Evolutionary conservation across 139 green algal genomes (phyloP), one percentile per base, ranked within the genome.

Genomic region (Volvox reticuliferus): DNA sequence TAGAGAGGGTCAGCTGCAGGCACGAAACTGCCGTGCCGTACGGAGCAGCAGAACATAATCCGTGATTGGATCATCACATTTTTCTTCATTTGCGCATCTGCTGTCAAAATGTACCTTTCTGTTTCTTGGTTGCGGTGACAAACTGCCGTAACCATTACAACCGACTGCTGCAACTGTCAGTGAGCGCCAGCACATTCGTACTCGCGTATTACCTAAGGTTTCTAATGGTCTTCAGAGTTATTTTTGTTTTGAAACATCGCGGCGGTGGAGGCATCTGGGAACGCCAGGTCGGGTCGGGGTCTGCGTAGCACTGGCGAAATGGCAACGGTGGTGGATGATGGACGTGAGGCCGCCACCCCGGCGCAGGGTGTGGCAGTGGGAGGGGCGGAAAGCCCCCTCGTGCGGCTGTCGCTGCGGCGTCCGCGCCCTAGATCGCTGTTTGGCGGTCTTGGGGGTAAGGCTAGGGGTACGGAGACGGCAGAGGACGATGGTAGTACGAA

Each of bases 1-100:
- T 0, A 95, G 95, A 37, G 98, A 99, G 94, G 98, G 98, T 26
- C 96, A 98, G 92, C 96, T 99, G 91, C 98, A 99, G 96, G 96
- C 97, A 75, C 0, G 94, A 67, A 0, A 19, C 12, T 75, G 67
- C 44, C n/a, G n/a, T n/a, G n/a, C n/a, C 44, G 44, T 55, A 55
- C 44, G 9, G 5, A 55, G 44, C 44, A 55, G 44, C 44, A 55
- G 44, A 9, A 55, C 44, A 9, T 14, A 55, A 55, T 14, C 44
- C 44, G 44, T 55, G 44, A 5, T 55, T 55, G 44, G n/a, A n/a
- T 55, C 44, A 55, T 55, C 44, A 55, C 44, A 55, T 9, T 55
- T n/a, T 5, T 55, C 44, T 9, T 55, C 44, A 5, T 14, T 55
- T 9, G 44, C 44, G 5, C 5, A 5, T 55, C 44, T 55, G 44